Conservation (phyloP, 1,139 yeast genomes). For the Arxiozyma slooffiae region DNA sequence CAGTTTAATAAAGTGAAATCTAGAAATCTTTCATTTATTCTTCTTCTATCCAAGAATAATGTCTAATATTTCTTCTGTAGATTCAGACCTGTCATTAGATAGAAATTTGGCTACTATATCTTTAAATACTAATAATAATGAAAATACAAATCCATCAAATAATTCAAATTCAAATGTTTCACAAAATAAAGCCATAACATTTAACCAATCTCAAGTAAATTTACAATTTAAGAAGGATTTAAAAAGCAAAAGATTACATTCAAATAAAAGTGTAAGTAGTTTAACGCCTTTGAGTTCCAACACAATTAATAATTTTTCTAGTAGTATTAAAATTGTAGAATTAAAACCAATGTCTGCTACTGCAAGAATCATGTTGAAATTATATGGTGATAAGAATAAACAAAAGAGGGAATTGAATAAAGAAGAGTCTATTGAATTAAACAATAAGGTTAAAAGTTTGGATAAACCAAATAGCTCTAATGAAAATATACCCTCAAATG, state of each 20-base stretch:
- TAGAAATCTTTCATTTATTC: no score
- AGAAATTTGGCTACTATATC: constrained; percentile 6
- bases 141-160: background rate
- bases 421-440: constrained; percentile 1
- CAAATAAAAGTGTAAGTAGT: constrained; percentile 1
- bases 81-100: constrained; percentile 1
- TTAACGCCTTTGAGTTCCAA: constrained; percentile 3
- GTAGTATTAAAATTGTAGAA: background rate
- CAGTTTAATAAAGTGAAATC: no score
- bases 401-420: constrained; percentile 7
- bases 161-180: constrained; percentile 18
- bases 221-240: constrained; percentile 19
- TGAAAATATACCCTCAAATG: background rate
- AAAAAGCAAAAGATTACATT: constrained; percentile 20
- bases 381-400: constrained; percentile 12
- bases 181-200: constrained; percentile 21
- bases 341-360: constrained; percentile 12
- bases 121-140: constrained; percentile 2
- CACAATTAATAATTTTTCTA: background rate
- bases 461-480: background rate
- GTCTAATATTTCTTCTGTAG: background rate
- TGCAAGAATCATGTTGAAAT: constrained; percentile 14
- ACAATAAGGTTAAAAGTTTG: background rate
- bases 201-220: constrained; percentile 20
- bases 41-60: no score